Percentiles rank a stretch among this genome's conserved stretches.
phyloP scores from a whole-genome alignment of 108 stramenopile species.

The Nitzschia palea region DNA sequence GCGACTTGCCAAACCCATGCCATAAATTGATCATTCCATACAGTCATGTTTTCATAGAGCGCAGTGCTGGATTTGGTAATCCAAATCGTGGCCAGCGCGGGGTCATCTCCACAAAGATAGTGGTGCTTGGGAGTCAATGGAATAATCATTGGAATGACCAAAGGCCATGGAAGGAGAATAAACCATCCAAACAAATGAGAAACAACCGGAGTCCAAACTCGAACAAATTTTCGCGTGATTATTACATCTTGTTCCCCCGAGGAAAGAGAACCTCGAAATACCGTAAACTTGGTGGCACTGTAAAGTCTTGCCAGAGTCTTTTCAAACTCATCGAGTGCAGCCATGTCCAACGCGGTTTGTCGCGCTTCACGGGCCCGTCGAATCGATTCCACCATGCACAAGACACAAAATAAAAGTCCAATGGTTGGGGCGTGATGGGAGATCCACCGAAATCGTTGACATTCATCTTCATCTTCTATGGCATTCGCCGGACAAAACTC shows the following conservation, averaged over 20 bases:
- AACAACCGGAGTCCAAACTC: slow-evolving; percentile 52
- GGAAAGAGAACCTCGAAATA: slow-evolving; percentile 6
- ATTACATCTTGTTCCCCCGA: not conserved
- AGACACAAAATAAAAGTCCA: slow-evolving; percentile 36
- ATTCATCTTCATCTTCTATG: not conserved
- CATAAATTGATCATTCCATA: slow-evolving; percentile 3
- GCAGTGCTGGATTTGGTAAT: slow-evolving; percentile 27
- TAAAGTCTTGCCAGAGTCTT: slow-evolving; percentile 41
- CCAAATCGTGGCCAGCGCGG: slow-evolving; percentile 50
- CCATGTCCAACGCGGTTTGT: slow-evolving; percentile 44
- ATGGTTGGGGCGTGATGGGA: slow-evolving; percentile 28
- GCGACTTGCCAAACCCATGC: slow-evolving; percentile 19
- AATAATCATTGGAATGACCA: not conserved
- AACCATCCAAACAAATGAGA: slow-evolving; percentile 50
- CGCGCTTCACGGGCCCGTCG: slow-evolving; percentile 48
- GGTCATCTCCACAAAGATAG: slow-evolving; percentile 21
- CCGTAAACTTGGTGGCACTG: slow-evolving; percentile 18
- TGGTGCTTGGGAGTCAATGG: not conserved
- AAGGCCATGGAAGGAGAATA: slow-evolving; percentile 42
- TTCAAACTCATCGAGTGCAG: slow-evolving; percentile 54
- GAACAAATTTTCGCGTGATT: slow-evolving; percentile 25
- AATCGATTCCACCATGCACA: slow-evolving; percentile 51
- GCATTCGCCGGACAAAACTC: not conserved
- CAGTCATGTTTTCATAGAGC: slow-evolving; percentile 8
- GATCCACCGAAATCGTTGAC: slow-evolving; percentile 2